Evolutionary conservation across 495 filamentous ascomycete genomes (phyloP).

Genomic region (Friedmanniomyces endolithicus): DNA sequence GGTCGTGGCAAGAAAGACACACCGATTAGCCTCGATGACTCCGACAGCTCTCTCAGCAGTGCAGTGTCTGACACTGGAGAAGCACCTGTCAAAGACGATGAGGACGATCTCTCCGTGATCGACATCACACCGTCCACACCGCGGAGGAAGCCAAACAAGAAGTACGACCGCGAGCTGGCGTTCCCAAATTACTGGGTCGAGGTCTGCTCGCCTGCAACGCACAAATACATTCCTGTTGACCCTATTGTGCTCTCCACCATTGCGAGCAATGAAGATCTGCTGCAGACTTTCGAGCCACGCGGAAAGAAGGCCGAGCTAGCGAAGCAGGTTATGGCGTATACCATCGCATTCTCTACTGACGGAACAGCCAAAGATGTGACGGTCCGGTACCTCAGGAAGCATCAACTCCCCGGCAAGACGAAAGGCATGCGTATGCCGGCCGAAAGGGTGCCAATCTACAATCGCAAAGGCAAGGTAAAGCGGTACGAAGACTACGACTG

Average conservation of each 20-base stretch:
- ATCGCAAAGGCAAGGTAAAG: conserved; percentile 57
- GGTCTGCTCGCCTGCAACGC: conserved; percentile 63
- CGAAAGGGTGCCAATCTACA: conserved; percentile 68
- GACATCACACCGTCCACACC: conserved; percentile 32
- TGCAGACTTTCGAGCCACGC: conserved; percentile 70
- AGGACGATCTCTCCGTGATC: conserved; percentile 31
- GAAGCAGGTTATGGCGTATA: conserved; percentile 84
- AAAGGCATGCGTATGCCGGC: conserved; percentile 69
- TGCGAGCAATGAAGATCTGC: conserved; percentile 52
- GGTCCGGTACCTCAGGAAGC: conserved; percentile 74
- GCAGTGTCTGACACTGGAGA: conserved; percentile 8
- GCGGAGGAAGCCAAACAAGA: conserved; percentile 33
- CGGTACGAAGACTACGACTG: conserved; percentile 65
- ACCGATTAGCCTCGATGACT: conserved; percentile 30
- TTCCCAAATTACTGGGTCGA: conserved; percentile 93
- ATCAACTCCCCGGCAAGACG: conserved; percentile 75
- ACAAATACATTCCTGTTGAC: conserved; percentile 67
- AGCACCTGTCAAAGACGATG: conserved; percentile 11
- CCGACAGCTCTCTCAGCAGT: conserved; percentile 19
- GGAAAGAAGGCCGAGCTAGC: conserved; percentile 68
- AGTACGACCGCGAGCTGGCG: conserved; percentile 57
- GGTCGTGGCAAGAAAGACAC: conserved; percentile 14
- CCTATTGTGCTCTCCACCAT: conserved; percentile 56
- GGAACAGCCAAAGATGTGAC: conserved; percentile 92
- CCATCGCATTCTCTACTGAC: conserved; percentile 75